phyloP scores from a whole-genome alignment of 2,329 filamentous ascomycete species.

The Fusarium scirpi region DNA sequence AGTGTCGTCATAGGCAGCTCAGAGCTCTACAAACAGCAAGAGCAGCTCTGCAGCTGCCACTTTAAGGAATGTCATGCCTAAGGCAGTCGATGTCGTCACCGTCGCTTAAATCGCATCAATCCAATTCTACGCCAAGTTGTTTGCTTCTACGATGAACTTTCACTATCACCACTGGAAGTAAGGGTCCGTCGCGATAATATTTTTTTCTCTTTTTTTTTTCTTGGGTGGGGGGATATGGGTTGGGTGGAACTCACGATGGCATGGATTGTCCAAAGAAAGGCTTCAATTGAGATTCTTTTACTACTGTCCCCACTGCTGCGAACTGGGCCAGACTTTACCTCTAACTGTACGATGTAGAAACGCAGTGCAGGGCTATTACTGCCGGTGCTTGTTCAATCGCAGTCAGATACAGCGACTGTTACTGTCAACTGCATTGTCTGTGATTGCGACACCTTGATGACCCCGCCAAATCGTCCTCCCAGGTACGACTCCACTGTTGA shows the following conservation, averaged over 20 bases:
- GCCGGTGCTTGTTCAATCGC: too few species aligned
- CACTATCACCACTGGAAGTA: not conserved
- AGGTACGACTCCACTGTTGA: not conserved
- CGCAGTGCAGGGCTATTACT: too few species aligned
- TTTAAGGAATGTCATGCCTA: conserved; percentile 14
- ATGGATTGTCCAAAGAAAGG: not conserved
- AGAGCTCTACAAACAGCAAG: conserved; percentile 21
- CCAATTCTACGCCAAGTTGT: not conserved
- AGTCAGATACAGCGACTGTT: not conserved
- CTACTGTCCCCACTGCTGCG: not conserved
- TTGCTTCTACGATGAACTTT: not conserved
- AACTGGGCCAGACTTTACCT: not conserved
- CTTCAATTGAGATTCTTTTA: not conserved
- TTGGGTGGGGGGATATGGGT: conserved; percentile 5
- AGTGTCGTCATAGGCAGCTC: conserved; percentile 32
- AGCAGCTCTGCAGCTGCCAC: conserved; percentile 16
- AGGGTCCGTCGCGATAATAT: not conserved
- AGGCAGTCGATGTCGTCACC: conserved; percentile 29
- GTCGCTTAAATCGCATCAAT: not conserved
- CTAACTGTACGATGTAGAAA: too few species aligned
- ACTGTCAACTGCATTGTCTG: not conserved
- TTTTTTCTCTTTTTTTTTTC: conserved; percentile 12
- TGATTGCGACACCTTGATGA: not conserved
- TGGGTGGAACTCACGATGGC: conserved; percentile 12
- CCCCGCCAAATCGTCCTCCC: not conserved